A percentile compares a stretch with the other conserved stretches of the same genome.
Conservation (phyloP, 2,329 filamentous ascomycete genomes). For the Sporothrix pseudoabietina region DNA sequence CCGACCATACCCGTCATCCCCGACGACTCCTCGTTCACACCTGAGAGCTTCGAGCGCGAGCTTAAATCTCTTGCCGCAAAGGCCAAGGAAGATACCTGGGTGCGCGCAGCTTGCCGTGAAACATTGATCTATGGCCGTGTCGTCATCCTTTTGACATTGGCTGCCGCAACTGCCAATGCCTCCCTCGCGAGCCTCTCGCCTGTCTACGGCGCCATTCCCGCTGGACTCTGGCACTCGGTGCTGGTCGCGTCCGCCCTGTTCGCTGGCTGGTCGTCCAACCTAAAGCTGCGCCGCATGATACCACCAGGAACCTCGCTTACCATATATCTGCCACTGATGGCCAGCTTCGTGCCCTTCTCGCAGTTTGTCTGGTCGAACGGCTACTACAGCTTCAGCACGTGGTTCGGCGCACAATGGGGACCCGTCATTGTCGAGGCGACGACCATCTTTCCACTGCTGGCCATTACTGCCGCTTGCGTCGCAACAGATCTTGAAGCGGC, state of each 20-base stretch:
- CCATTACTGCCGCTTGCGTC: conserved; percentile 64
- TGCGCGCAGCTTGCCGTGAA: conserved; percentile 45
- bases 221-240: conserved; percentile 70
- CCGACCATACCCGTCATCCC: conserved; percentile 35
- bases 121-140: conserved; percentile 47
- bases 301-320: conserved; percentile 49
- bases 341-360: conserved; percentile 71
- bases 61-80: conserved; percentile 55
- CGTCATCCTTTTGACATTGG: conserved; percentile 54
- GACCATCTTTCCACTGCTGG: conserved; percentile 69
- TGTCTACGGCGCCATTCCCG: conserved; percentile 82
- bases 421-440: conserved; percentile 73
- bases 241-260: conserved; percentile 68
- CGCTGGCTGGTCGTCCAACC: conserved; percentile 70
- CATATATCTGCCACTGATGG: conserved; percentile 69
- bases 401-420: conserved; percentile 59
- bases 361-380: conserved; percentile 68
- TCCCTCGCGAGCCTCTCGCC: conserved; percentile 79
- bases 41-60: conserved; percentile 58
- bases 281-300: conserved; percentile 55
- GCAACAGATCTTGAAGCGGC: conserved; percentile 66
- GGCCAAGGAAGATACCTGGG: conserved; percentile 43
- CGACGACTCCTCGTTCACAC: conserved; percentile 47
- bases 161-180: conserved; percentile 67
- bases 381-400: conserved; percentile 56